Evolutionary conservation across 139 green algal genomes (phyloP).

Genomic region (Eudorina sp.): DNA sequence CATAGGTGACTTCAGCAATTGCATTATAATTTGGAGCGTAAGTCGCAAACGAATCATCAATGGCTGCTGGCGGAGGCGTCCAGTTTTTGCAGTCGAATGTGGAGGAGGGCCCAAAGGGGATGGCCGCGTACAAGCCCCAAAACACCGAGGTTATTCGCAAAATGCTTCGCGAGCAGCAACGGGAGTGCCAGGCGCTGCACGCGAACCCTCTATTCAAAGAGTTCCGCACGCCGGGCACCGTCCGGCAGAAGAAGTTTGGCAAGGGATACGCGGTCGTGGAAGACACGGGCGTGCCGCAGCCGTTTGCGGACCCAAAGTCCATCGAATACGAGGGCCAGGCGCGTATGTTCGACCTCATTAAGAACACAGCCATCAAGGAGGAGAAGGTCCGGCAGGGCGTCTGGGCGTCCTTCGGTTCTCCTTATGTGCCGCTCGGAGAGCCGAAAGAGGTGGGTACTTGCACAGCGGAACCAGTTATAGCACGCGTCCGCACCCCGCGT

Average conservation of each 20-base stretch:
- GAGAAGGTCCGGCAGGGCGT: constrained; percentile 58
- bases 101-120: constrained; percentile 38
- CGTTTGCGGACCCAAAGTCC: constrained; percentile 47
- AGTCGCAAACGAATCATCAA: no score
- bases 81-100: constrained; percentile 56
- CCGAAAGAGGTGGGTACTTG: constrained; percentile 32
- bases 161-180: constrained; percentile 66
- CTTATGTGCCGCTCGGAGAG: constrained; percentile 59
- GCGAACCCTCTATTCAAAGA: constrained; percentile 65
- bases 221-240: constrained; percentile 46
- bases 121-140: constrained; percentile 48
- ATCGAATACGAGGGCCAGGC: constrained; percentile 63
- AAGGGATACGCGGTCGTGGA: constrained; percentile 54
- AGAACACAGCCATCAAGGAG: constrained; percentile 56
- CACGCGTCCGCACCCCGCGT: no score
- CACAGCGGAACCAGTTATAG: no score
- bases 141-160: constrained; percentile 61
- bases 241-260: constrained; percentile 50
- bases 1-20: not conserved
- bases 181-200: constrained; percentile 49
- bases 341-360: constrained; percentile 66
- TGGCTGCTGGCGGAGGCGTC: constrained; percentile 21
- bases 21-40: not conserved
- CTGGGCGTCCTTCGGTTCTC: constrained; percentile 62
- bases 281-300: not conserved